Percentiles rank a stretch among this genome's conserved stretches.
These are phyloP conservation scores for Termitomyces sp. DNA, from an alignment of 768 basidiomycete genomes.

Conservation along the genomic window DNA sequence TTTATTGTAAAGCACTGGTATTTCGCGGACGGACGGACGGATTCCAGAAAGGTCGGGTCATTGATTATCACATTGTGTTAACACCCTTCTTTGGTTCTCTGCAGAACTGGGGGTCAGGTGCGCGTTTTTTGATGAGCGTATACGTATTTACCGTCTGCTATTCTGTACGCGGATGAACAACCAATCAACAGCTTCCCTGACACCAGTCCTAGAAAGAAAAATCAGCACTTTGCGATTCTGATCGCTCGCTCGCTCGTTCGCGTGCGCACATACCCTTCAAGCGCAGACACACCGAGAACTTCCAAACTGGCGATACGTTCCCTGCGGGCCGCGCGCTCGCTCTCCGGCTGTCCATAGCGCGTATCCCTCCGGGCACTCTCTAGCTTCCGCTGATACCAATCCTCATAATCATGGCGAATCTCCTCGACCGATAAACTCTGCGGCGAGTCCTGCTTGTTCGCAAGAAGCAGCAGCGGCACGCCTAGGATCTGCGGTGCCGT, in stretches of 20 bases:
- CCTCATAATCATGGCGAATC: constrained; percentile 84
- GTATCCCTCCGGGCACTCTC: constrained; percentile 57
- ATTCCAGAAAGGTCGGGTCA: no score
- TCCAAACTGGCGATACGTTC: constrained; percentile 71
- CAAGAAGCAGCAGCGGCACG: constrained; percentile 85
- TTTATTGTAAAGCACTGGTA: no score
- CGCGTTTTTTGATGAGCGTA: not conserved
- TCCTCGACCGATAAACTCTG: constrained; percentile 81
- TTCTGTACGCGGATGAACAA: constrained; percentile 91
- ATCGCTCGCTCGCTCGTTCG: no score
- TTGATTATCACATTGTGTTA: constrained; percentile 4
- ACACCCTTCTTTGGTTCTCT: constrained; percentile 22
- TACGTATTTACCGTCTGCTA: constrained; percentile 52
- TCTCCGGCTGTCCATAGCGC: constrained; percentile 41
- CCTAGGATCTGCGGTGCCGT: constrained; percentile 87
- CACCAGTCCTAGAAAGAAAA: constrained; percentile 64
- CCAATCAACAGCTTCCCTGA: constrained; percentile 91
- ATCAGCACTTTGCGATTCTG: no score
- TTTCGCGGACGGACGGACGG: no score
- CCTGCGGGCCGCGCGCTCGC: constrained; percentile 36
- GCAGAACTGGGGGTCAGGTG: not conserved
- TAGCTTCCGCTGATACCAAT: constrained; percentile 74
- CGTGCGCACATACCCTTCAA: constrained; percentile 68
- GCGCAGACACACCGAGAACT: constrained; percentile 85
- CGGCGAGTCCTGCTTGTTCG: constrained; percentile 93